A percentile compares a stretch with the other conserved stretches of the same genome.
phyloP scores from a whole-genome alignment of 169 alveolate genomes.

The Cryptosporidium ubiquitum region DNA sequence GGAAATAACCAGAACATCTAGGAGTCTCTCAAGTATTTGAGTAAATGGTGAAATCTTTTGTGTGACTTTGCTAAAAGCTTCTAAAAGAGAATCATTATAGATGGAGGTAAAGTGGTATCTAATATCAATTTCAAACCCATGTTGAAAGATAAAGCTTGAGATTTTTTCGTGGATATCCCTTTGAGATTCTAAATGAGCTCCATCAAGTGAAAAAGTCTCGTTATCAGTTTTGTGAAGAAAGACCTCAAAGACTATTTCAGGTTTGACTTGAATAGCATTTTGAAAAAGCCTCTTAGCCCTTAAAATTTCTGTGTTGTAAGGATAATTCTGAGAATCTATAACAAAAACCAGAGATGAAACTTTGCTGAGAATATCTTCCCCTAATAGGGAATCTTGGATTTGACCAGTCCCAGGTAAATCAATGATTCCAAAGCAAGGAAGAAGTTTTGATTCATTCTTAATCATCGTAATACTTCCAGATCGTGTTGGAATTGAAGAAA shows the following conservation, averaged over 20 bases:
- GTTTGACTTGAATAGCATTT: constrained; percentile 25
- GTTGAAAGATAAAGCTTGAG: constrained; percentile 42
- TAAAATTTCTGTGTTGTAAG: constrained; percentile 75
- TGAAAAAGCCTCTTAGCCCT: constrained; percentile 57
- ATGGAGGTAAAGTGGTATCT: constrained; percentile 67
- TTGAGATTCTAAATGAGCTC: constrained; percentile 29
- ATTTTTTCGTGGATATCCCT: constrained; percentile 66
- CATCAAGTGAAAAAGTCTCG: constrained; percentile 55
- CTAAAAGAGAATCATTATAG: constrained; percentile 51
- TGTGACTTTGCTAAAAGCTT: constrained; percentile 60
- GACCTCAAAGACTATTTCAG: constrained; percentile 15
- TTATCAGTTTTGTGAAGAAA: constrained; percentile 54
- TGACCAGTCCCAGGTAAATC: constrained; percentile 78
- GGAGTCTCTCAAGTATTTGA: constrained; percentile 47
- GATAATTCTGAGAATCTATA: constrained; percentile 84
- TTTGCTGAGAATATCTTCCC: constrained; percentile 61
- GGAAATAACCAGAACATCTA: constrained; percentile 50
- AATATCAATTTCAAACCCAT: constrained; percentile 57
- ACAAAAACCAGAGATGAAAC: constrained; percentile 83
- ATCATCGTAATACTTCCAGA: constrained; percentile 42
- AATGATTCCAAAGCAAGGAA: constrained; percentile 72
- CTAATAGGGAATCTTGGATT: constrained; percentile 46
- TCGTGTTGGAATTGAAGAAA: constrained; percentile 73
- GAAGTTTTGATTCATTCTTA: constrained; percentile 72
- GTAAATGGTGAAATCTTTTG: constrained; percentile 59